These are phyloP conservation scores for Corrigiola litoralis DNA, from an alignment of 179 eudicot genomes.

Conservation along the genomic window DNA sequence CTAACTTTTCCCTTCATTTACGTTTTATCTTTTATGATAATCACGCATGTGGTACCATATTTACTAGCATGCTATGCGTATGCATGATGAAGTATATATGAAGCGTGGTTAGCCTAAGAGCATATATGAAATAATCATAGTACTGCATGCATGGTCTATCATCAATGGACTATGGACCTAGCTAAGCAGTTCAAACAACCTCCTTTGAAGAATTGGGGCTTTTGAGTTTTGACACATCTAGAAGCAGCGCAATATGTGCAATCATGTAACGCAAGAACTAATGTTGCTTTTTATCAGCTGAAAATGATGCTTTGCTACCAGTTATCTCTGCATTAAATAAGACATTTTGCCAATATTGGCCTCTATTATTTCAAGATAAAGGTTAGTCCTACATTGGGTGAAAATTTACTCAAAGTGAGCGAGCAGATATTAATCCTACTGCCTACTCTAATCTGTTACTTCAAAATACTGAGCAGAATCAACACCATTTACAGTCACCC, in stretches of 20 bases:
- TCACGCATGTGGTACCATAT: constrained; percentile 28
- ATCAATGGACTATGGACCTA: not conserved
- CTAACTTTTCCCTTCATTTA: not conserved
- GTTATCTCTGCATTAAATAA: constrained; percentile 1
- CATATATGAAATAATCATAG: constrained; percentile 15
- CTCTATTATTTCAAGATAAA: constrained; percentile 1
- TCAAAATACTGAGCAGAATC: not conserved
- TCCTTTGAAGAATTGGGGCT: not conserved
- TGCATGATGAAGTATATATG: constrained; percentile 14
- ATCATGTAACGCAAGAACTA: not conserved
- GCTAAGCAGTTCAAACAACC: constrained; percentile 5
- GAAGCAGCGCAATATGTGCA: not conserved
- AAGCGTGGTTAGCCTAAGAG: constrained; percentile 11
- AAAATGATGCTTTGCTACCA: constrained; percentile 17
- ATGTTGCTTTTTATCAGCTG: constrained; percentile 5
- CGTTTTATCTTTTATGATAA: not conserved
- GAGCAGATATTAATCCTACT: too few species aligned
- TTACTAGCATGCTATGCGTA: constrained; percentile 18
- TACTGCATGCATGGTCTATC: too few species aligned
- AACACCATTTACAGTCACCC: too few species aligned
- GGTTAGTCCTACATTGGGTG: not conserved
- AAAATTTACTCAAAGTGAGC: not conserved
- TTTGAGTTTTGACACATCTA: constrained; percentile 13
- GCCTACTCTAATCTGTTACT: not conserved
- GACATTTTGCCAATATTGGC: not conserved